Evolutionary conservation across 1,284 basidiomycete species (phyloP).

Genomic region (Ustilago nuda): DNA sequence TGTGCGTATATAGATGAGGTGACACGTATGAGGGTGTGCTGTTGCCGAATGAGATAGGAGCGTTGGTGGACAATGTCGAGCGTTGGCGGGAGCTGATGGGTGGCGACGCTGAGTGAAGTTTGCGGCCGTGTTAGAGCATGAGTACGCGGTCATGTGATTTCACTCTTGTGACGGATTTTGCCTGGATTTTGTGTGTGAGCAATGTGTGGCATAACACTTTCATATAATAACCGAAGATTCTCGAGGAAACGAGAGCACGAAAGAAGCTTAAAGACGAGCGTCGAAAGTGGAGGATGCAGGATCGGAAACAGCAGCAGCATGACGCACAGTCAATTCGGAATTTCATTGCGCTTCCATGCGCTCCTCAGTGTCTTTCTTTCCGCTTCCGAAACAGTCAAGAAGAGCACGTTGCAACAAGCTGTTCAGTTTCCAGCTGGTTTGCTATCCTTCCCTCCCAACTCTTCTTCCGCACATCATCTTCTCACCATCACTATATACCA

Average conservation of each 20-base stretch:
- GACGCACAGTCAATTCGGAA: slow-evolving; percentile 18
- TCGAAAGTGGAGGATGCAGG: slow-evolving; percentile 32
- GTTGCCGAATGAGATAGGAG: too few species aligned
- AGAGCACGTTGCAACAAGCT: not conserved
- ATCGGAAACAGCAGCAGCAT: slow-evolving; percentile 12
- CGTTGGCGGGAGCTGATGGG: too few species aligned
- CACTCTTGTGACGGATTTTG: not conserved
- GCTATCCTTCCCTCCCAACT: not conserved
- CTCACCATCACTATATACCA: slow-evolving; percentile 3
- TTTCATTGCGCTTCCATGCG: slow-evolving; percentile 16
- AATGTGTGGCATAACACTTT: not conserved
- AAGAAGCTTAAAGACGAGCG: slow-evolving; percentile 25
- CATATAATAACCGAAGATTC: slow-evolving; percentile 18
- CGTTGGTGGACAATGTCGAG: too few species aligned
- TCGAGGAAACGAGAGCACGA: slow-evolving; percentile 23
- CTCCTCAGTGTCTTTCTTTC: not conserved
- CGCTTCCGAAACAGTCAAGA: not conserved
- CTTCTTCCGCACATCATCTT: not conserved
- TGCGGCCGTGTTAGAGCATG: too few species aligned
- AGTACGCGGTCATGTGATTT: too few species aligned
- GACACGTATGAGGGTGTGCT: too few species aligned
- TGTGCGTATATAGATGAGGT: too few species aligned
- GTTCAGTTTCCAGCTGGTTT: slow-evolving; percentile 4
- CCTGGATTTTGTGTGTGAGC: not conserved
- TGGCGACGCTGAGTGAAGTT: too few species aligned